Conservation (phyloP, 1,139 yeast genomes). For the Yamadazyma dushanensis region DNA sequence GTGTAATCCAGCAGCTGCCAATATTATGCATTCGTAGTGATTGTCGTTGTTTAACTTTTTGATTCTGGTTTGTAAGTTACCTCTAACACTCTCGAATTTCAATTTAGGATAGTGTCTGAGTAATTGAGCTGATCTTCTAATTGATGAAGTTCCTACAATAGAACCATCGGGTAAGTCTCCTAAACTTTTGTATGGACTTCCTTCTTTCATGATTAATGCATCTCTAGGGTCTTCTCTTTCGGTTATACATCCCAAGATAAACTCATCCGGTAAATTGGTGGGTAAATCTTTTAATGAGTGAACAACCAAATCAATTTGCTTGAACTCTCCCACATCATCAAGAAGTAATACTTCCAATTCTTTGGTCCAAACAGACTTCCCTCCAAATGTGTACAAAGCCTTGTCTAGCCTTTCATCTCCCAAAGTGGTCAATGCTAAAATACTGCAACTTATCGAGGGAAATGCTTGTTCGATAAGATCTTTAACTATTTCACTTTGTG, state of each 20-base stretch:
- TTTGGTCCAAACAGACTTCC: slow-evolving; percentile 94
- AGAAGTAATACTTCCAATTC: slow-evolving; percentile 82
- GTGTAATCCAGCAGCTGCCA: slow-evolving; percentile 90
- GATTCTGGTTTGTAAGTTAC: slow-evolving; percentile 82
- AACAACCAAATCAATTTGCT: slow-evolving; percentile 81
- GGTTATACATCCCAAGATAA: slow-evolving; percentile 84
- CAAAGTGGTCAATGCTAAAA: slow-evolving; percentile 77
- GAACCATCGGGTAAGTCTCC: slow-evolving; percentile 81
- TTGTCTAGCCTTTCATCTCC: slow-evolving; percentile 86
- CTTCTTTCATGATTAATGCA: slow-evolving; percentile 79
- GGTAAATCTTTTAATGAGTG: slow-evolving; percentile 97
- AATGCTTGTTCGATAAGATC: slow-evolving; percentile 55
- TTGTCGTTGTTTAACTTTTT: slow-evolving; percentile 71
- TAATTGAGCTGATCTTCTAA: slow-evolving; percentile 80
- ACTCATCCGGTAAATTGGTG: slow-evolving; percentile 84
- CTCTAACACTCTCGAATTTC: slow-evolving; percentile 74
- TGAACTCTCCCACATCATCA: slow-evolving; percentile 59
- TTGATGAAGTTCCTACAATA: slow-evolving; percentile 91
- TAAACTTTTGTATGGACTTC: slow-evolving; percentile 61
- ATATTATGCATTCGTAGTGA: slow-evolving; percentile 70
- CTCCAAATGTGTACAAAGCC: slow-evolving; percentile 93
- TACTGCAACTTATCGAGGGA: slow-evolving; percentile 62
- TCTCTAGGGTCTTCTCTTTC: slow-evolving; percentile 90
- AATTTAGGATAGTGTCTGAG: slow-evolving; percentile 43
- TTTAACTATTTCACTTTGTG: slow-evolving; percentile 78